Evolutionary conservation across 768 basidiomycete genomes (phyloP), one percentile per base, ranked within the genome.

Genomic region (Lactarius deliciosus): DNA sequence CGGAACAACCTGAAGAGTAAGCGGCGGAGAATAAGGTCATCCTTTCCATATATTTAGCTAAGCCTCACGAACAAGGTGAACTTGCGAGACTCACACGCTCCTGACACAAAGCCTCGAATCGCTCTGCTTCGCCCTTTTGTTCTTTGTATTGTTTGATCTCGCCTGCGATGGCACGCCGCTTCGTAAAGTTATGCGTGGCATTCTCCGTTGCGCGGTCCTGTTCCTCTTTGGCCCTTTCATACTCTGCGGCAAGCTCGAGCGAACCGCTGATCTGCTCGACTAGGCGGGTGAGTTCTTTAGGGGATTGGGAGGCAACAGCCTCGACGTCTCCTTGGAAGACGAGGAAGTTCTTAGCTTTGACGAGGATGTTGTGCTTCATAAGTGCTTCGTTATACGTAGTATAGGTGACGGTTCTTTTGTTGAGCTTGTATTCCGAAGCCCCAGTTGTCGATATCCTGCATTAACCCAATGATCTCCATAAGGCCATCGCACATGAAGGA

Each of bases 291-390:
- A 98, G 86, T 71, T 96, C 95, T 65, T 88, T 88, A 18, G 97
- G 86, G 0, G 92, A 94, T 72, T 99, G 97, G 2, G 92, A 92
- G 0, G 97, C 97, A 40, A 99, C 93, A 2, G 94, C 93, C 78
- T 99, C 97, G 38, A 99, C 97, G 74, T 98, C 97, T 60, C 97
- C 97, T 74, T 99, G 97, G 80, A 99, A 98, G 13, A 98, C 97
- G 61, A 98, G 88, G 73, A 98, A 99, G 79, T 98, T 98, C 81
- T 98, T 98, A 15, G 97, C 97, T 78, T 97, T 98, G 73, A 98
- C 95, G 57, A 98, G 91, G 73, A 99, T 93, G 73, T 98, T 97
- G 73, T 97, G 95, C 8, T 83, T 80, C 64, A 91, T 83, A 30
- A 99, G 88, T 15, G 92, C 91, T 6, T 88, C 81, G 67, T 97